A percentile compares a stretch with the other conserved stretches of the same genome.
Conservation (phyloP, 805 yeast species). For the Yarrowia sp. region DNA sequence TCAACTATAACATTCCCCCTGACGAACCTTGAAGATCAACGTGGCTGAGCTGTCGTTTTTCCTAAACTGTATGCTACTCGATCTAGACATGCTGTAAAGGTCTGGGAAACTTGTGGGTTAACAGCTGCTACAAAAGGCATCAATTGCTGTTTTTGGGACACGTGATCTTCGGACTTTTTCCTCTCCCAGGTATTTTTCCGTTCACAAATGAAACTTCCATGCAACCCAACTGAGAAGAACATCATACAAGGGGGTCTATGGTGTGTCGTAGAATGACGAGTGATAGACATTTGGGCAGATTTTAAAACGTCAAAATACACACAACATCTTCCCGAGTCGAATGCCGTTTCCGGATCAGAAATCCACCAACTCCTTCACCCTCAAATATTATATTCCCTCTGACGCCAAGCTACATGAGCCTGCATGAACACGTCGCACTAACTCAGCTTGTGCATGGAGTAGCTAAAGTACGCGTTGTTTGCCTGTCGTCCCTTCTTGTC, state of each 20-base stretch:
- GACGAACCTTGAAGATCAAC: neutral
- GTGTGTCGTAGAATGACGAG: neutral
- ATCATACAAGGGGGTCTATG: neutral
- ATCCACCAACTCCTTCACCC: neutral
- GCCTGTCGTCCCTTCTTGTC: neutral
- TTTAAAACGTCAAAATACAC: too few species aligned
- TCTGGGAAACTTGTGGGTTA: neutral
- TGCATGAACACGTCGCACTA: constrained; percentile 20
- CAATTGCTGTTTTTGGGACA: neutral
- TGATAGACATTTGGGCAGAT: too few species aligned
- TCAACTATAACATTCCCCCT: neutral
- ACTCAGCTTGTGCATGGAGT: neutral
- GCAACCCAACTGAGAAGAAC: neutral
- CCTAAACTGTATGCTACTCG: neutral
- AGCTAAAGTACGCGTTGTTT: neutral
- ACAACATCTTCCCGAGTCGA: too few species aligned
- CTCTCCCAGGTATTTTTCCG: neutral
- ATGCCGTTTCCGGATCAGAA: neutral
- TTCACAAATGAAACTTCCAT: neutral
- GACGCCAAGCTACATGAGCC: neutral
- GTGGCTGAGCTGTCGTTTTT: neutral
- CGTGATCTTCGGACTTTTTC: neutral
- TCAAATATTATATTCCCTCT: too few species aligned
- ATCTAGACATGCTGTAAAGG: neutral
- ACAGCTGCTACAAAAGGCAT: neutral